Evolutionary conservation across 2,329 filamentous ascomycete species (phyloP).

Genomic region (Fusarium stilboides): DNA sequence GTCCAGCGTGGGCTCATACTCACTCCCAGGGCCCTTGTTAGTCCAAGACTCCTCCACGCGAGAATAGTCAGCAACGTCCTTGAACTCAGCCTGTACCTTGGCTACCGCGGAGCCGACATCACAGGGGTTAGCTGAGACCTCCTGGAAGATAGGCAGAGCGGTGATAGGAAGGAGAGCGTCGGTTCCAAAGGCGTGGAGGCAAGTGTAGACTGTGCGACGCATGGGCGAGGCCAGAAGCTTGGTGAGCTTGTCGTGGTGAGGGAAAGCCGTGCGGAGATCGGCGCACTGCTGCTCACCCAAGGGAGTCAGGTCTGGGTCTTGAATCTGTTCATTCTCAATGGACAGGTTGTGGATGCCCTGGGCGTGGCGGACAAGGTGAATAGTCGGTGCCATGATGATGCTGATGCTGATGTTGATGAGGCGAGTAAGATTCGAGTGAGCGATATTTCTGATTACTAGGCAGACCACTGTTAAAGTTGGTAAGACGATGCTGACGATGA

Average conservation of each 20-base stretch:
- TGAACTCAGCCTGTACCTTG: slow-evolving; percentile 73
- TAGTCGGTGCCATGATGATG: slow-evolving; percentile 64
- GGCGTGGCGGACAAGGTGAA: slow-evolving; percentile 81
- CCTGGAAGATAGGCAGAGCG: slow-evolving; percentile 83
- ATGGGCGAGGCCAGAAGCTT: slow-evolving; percentile 85
- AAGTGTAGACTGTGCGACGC: slow-evolving; percentile 85
- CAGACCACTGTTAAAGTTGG: background rate
- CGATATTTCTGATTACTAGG: slow-evolving; percentile 3
- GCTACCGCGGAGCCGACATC: slow-evolving; percentile 77
- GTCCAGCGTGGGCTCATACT: slow-evolving; percentile 63
- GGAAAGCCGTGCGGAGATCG: slow-evolving; percentile 73
- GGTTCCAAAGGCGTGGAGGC: slow-evolving; percentile 77
- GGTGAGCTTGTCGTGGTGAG: slow-evolving; percentile 75
- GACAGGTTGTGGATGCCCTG: slow-evolving; percentile 87
- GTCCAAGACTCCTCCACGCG: slow-evolving; percentile 79
- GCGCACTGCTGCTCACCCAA: slow-evolving; percentile 83
- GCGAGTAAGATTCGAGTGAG: slow-evolving; percentile 10
- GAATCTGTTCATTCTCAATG: slow-evolving; percentile 77
- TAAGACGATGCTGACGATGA: background rate
- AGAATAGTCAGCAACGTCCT: slow-evolving; percentile 73
- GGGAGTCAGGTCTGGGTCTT: slow-evolving; percentile 83
- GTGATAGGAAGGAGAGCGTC: slow-evolving; percentile 65
- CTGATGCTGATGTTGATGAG: background rate
- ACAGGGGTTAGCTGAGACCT: slow-evolving; percentile 81
- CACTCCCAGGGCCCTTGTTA: slow-evolving; percentile 67